Evolutionary conservation across 805 yeast species (phyloP), one percentile per base, ranked within the genome.

Genomic region (Debaryomyces maramus): DNA sequence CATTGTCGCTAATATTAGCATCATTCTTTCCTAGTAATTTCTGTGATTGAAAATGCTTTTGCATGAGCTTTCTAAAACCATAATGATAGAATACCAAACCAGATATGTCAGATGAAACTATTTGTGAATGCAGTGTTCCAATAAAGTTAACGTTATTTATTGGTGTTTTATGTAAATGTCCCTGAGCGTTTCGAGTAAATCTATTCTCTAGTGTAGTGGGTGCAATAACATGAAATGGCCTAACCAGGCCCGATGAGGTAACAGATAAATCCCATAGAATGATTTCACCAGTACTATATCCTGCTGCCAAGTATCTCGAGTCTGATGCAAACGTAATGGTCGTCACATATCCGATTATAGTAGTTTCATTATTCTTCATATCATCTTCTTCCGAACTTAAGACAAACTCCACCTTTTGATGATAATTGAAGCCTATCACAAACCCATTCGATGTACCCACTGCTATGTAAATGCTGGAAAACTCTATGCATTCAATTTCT

Each of bases 391-490:
- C 47, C 3, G 56, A 49, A 0, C 65, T 67, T 11, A 83, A 54
- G 1, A 72, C 69, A 31, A 63, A 61, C 10, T 73, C 64, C 3
- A 85, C 54, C 21, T 65, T 67, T 56, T 90, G 96, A 32, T 74
- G 74, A 45, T 81, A 83, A 51, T 82, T 84, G 58, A 87, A 89
- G 4, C 85, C 67, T 4, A 86, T 58, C 0, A 88, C 65, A 26
- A 58, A 64, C 1, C 96, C 96, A 36, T 74, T 75, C 0, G 74
- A 52, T 0, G 97, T 89, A 2, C 95, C 97, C 6, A 89, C 51
- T 0, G 79, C 79, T 6, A 84, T 65, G 22, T 72, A 61, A 5
- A 61, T 38, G 1, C 66, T 45, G 3, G 63, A 56, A 7, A 65
- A 53, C 32, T 53, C 56, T 10, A 66, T 33, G 29, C 29, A 44